phyloP scores from a whole-genome alignment of 1,284 basidiomycete species.

The Trichosporon inkin region DNA sequence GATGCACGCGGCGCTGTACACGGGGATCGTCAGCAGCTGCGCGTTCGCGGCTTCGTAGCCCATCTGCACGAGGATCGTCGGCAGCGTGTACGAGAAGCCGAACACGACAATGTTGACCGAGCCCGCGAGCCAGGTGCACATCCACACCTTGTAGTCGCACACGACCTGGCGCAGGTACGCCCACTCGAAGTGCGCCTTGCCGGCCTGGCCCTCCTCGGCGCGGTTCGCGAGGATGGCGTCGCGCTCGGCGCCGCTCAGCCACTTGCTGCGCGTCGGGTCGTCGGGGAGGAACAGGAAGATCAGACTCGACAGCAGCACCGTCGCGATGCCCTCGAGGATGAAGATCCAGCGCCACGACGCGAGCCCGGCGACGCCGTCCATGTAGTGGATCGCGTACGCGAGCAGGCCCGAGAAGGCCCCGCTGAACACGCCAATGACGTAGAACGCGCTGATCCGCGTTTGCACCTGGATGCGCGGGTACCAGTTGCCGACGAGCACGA shows the following conservation, averaged over 20 bases:
- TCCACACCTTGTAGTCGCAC: conserved; percentile 22
- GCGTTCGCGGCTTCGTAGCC: conserved; percentile 30
- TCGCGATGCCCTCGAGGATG: conserved; percentile 25
- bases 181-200: conserved; percentile 21
- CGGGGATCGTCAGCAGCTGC: conserved; percentile 30
- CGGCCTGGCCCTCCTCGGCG: conserved; percentile 13
- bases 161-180: conserved; percentile 15
- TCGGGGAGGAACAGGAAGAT: conserved; percentile 26
- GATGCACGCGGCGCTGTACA: conserved; percentile 24
- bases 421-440: conserved; percentile 50
- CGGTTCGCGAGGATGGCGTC: conserved; percentile 16
- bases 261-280: conserved; percentile 21
- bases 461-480: conserved; percentile 52
- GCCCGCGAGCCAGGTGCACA: conserved; percentile 19
- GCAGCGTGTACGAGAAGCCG: conserved; percentile 28
- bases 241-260: conserved; percentile 23
- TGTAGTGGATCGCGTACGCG: conserved; percentile 36
- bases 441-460: conserved; percentile 55
- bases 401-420: conserved; percentile 41
- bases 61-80: conserved; percentile 27
- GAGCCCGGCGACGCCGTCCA: conserved; percentile 43
- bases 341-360: conserved; percentile 53
- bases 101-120: conserved; percentile 21
- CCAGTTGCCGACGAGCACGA: conserved; percentile 42
- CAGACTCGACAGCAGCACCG: conserved; percentile 19